phyloP scores from a whole-genome alignment of 768 basidiomycete genomes.

The Lactarius quietus region DNA sequence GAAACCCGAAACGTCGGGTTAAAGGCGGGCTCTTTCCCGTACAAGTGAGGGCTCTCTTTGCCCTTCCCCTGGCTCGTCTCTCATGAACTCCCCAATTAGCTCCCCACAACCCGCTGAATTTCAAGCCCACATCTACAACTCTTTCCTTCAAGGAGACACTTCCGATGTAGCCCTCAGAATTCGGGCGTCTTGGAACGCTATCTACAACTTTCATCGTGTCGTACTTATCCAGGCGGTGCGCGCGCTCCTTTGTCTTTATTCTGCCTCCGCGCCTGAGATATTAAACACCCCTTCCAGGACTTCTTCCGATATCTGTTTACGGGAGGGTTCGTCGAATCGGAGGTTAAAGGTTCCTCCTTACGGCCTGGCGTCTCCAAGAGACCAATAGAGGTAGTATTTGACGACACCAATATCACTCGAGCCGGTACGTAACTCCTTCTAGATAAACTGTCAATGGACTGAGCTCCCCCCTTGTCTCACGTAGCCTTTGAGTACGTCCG shows the following conservation, averaged over 20 bases:
- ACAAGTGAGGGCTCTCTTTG: background rate
- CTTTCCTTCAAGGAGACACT: slow-evolving; percentile 67
- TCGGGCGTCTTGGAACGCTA: slow-evolving; percentile 61
- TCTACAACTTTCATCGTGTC: slow-evolving; percentile 79
- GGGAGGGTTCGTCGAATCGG: slow-evolving; percentile 68
- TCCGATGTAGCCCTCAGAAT: slow-evolving; percentile 77
- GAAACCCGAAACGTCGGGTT: slow-evolving; percentile 8
- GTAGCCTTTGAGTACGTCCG: slow-evolving; percentile 67
- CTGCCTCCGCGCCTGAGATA: background rate
- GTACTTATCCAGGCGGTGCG: slow-evolving; percentile 82
- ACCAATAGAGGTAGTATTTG: slow-evolving; percentile 67
- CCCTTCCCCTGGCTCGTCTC: background rate
- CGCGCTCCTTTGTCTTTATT: background rate
- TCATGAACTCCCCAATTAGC: slow-evolving; percentile 40
- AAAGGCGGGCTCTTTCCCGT: background rate
- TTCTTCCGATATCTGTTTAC: slow-evolving; percentile 90
- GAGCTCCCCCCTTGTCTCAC: slow-evolving; percentile 19
- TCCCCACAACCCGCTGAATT: slow-evolving; percentile 52
- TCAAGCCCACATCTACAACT: slow-evolving; percentile 71
- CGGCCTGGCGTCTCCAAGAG: slow-evolving; percentile 36
- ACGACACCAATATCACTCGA: slow-evolving; percentile 86
- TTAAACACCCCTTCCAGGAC: slow-evolving; percentile 44
- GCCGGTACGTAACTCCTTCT: slow-evolving; percentile 54
- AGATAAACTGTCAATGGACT: slow-evolving; percentile 18
- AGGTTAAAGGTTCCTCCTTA: slow-evolving; percentile 6